Conservation (phyloP, 2,329 filamentous ascomycete genomes). For the Aspergillus aculeatinus region DNA sequence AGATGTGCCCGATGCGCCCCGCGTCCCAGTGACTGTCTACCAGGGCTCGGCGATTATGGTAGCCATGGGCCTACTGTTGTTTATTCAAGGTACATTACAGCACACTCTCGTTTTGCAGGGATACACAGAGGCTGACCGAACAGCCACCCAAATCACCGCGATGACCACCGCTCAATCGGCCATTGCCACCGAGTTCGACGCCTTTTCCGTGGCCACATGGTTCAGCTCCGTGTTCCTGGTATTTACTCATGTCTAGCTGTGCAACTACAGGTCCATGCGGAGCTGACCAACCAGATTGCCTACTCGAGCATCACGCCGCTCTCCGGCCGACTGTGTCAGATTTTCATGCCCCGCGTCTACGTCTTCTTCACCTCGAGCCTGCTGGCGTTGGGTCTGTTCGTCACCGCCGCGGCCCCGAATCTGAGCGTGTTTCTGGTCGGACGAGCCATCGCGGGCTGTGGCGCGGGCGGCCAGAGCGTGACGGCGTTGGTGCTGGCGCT, state of each 20-base stretch:
- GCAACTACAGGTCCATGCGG: neutral
- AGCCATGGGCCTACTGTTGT: slow-evolving; percentile 4
- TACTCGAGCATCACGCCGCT: slow-evolving; percentile 64
- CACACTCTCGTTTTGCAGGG: too few relatives aligned
- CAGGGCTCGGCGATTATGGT: slow-evolving; percentile 1
- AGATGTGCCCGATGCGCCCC: neutral
- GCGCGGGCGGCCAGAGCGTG: slow-evolving; percentile 70
- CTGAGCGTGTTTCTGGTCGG: slow-evolving; percentile 67
- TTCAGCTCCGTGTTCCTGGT: slow-evolving; percentile 75
- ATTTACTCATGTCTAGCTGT: slow-evolving; percentile 8
- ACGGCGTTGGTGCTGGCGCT: slow-evolving; percentile 73
- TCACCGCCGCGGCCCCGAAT: slow-evolving; percentile 61
- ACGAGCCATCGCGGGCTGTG: slow-evolving; percentile 65
- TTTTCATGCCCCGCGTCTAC: slow-evolving; percentile 69
- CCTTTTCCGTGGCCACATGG: slow-evolving; percentile 73
- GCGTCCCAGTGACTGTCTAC: neutral
- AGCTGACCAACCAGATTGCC: slow-evolving; percentile 49
- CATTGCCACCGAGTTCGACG: slow-evolving; percentile 72
- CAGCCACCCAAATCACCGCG: slow-evolving; percentile 71
- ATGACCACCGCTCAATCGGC: slow-evolving; percentile 77
- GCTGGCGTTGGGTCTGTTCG: slow-evolving; percentile 61
- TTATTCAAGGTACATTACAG: slow-evolving; percentile 4
- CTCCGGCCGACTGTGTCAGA: slow-evolving; percentile 67
- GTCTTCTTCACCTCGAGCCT: slow-evolving; percentile 61
- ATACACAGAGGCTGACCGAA: neutral